These are phyloP conservation scores for Podospora tetraspora DNA, from an alignment of 495 filamentous ascomycete species.

Conservation along the genomic window DNA sequence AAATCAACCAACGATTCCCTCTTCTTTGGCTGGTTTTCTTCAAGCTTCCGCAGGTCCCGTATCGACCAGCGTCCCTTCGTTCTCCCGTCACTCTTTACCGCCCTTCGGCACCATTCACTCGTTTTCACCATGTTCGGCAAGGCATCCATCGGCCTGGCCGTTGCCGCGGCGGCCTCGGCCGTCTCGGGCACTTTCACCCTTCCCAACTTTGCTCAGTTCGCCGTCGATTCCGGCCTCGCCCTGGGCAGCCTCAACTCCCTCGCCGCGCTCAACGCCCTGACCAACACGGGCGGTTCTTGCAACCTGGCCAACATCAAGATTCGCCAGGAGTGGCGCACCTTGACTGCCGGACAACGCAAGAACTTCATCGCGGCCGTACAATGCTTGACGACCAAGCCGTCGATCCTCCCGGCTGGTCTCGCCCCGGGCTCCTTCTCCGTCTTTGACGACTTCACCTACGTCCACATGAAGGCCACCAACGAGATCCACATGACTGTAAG, in stretches of 20 bases:
- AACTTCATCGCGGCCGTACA: conserved; percentile 61
- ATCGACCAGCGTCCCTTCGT: background rate
- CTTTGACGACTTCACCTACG: conserved; percentile 66
- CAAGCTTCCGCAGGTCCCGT: background rate
- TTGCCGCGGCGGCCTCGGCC: conserved; percentile 5
- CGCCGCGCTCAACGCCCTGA: conserved; percentile 16
- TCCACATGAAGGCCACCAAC: conserved; percentile 58
- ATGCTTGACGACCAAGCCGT: conserved; percentile 54
- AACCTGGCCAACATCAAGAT: conserved; percentile 23
- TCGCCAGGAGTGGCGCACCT: conserved; percentile 35
- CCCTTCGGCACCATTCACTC: background rate
- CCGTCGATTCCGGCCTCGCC: conserved; percentile 24
- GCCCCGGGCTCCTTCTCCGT: conserved; percentile 18
- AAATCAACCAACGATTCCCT: background rate
- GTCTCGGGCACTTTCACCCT: conserved; percentile 4
- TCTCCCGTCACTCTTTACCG: background rate
- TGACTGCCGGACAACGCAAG: conserved; percentile 46
- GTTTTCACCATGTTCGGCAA: conserved; percentile 6
- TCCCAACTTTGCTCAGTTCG: conserved; percentile 17
- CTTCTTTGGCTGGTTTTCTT: background rate
- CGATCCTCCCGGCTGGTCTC: conserved; percentile 31
- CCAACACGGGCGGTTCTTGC: conserved; percentile 17
- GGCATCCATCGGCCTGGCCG: conserved; percentile 5
- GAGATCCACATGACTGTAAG: conserved; percentile 54
- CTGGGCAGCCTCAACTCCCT: conserved; percentile 21